These are phyloP conservation scores for Metschnikowia chrysomelidarum DNA, from an alignment of 805 yeast species.

Conservation along the genomic window DNA sequence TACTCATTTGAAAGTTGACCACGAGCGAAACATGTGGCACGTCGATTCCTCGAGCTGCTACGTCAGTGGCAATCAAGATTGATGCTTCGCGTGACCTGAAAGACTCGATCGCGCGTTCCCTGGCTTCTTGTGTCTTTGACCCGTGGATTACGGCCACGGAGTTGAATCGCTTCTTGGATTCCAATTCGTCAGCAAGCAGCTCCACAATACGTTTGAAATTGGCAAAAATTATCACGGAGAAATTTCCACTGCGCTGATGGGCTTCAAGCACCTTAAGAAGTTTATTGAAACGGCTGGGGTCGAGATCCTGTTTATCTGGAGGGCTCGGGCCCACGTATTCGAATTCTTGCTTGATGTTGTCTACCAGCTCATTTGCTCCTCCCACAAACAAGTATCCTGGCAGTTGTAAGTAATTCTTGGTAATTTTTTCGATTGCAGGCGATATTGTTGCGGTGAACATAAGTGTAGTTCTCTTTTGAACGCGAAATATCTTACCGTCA, in stretches of 20 bases:
- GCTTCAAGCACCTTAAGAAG: conserved; percentile 36
- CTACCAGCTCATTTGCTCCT: conserved; percentile 60
- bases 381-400: conserved; percentile 73
- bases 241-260: conserved; percentile 40
- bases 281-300: conserved; percentile 39
- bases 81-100: conserved; percentile 56
- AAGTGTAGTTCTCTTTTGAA: conserved; percentile 56
- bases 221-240: conserved; percentile 70
- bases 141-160: conserved; percentile 75
- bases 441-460: conserved; percentile 97
- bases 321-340: conserved; percentile 29
- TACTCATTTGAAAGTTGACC: conserved; percentile 81
- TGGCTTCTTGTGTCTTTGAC: conserved; percentile 75
- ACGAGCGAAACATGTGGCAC: conserved; percentile 85
- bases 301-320: conserved; percentile 33
- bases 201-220: conserved; percentile 78
- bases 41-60: conserved; percentile 95
- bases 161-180: conserved; percentile 31
- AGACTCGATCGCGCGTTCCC: conserved; percentile 72
- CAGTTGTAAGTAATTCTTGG: conserved; percentile 55
- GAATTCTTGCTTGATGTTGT: conserved; percentile 68
- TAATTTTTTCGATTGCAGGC: conserved; percentile 61
- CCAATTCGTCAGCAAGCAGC: conserved; percentile 50
- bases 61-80: conserved; percentile 85
- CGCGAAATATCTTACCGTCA: conserved; percentile 39